Base-by-base conservation (phyloP, 306 rosid species). In the Quercus ilex region DNA sequence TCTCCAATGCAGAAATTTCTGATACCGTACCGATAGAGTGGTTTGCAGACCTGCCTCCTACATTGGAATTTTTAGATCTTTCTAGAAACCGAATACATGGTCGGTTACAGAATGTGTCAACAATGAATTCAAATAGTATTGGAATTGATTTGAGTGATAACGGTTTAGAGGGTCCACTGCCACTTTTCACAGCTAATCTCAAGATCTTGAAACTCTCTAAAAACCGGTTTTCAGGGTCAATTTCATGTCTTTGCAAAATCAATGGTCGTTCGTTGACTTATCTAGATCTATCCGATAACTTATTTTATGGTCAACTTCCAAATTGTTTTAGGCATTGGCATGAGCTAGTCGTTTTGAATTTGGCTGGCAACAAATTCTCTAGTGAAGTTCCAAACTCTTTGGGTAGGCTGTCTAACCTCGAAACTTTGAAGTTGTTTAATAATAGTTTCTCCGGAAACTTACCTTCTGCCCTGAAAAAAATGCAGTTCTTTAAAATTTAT, bases 1-100 rank as follows among this genome's bases (percentile, higher is more conserved):
- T 56, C 23, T 35, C 78, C 17, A 0, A 7, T 0, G 0, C 51
- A 0, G 2, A 43, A 0, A 43, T 43, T 0, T 43, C 51, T 1
- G 49, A 43, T 43, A 43, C 12, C 49, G 1, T 43, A 0, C 49
- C 49, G 1, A 1, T 2, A 6, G 12, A 9, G 0, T 43, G 51
- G 51, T 43, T 43, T 7, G 11, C 11, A 0, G 0, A 43, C 13
- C 13, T 43, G 13, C 51, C 51, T 8, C 12, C 3, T 43, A 43
- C 51, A 1, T 43, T 43, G 2, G 2, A 2, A 43, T 10, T 23
- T 19, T 18, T 86, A 41, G 63, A 77, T 63, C 83, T 86, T 75
- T 83, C 87, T 4, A 17, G 4, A 2, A 86, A 83, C 35, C 62
- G 31, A 18, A 51, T 86, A 11, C n/a, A n/a, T 41, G 86, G 86